Conservation (phyloP, 306 rosid genomes). For the Quercus variabilis region DNA sequence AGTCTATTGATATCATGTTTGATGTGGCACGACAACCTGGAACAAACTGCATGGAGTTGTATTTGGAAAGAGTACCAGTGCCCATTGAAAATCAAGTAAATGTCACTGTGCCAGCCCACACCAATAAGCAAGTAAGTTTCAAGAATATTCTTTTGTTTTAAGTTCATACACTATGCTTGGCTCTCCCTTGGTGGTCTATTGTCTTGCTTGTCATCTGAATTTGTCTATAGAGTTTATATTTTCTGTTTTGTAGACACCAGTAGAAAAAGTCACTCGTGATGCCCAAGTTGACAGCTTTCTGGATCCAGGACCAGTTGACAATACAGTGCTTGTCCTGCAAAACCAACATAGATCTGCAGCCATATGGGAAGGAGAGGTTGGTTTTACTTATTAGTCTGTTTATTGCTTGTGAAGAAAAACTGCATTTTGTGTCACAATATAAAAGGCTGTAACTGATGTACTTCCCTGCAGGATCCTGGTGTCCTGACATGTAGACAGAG, state of each 20-base stretch:
- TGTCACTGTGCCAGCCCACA: not conserved
- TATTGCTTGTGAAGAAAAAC: not conserved
- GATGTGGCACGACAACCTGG: conserved; percentile 25
- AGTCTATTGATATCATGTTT: conserved; percentile 25
- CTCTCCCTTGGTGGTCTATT: not conserved
- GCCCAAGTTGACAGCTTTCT: conserved; percentile 19
- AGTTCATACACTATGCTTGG: not conserved
- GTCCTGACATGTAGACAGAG: conserved; percentile 25
- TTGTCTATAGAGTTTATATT: not conserved
- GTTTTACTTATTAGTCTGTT: not conserved
- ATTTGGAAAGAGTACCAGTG: conserved; percentile 14
- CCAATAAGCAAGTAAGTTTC: conserved; percentile 14
- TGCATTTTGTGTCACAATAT: not conserved
- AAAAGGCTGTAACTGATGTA: not conserved
- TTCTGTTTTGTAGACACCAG: not conserved
- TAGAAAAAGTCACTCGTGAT: not conserved
- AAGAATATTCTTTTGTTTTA: not conserved
- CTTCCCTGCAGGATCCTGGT: conserved; percentile 16
- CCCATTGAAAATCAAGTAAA: conserved; percentile 5
- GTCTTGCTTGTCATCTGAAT: not conserved
- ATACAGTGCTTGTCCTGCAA: conserved; percentile 21
- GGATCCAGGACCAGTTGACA: conserved; percentile 23
- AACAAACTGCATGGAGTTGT: conserved; percentile 24
- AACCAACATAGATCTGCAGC: conserved; percentile 19
- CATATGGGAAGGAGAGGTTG: conserved; percentile 26